Base-by-base conservation (phyloP, 805 yeast genomes). In the Kuraishia hungarica region DNA sequence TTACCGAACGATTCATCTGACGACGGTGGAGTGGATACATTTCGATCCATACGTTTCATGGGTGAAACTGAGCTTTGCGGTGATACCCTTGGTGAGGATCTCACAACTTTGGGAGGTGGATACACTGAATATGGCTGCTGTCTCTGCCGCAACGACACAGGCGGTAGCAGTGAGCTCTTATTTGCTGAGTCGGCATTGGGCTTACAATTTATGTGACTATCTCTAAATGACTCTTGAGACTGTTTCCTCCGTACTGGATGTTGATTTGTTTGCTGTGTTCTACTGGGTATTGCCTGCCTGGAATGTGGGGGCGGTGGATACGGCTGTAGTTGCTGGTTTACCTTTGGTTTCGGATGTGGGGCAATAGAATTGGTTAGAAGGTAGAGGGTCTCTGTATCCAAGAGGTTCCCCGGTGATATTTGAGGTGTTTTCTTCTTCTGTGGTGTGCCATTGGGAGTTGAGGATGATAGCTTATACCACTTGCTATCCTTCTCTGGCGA, bases 331-430 rank as follows among this genome's bases (percentile, higher is more conserved):
- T 15, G 43, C n/a, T 35, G 43, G 43, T 4, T 10, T 13, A 10
- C 43, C 43, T 35, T 35, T 15, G 19, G 53, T 26, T 15, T 21
- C 53, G 39, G 46, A 2, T n/a, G 52, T 20, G 43, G 21, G 39
- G 46, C 8, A 10, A 47, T 19, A 13, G 53, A 21, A 24, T 51
- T 51, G 19, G 48, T 51, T 24, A 51, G 48, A 13, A 51, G 48
- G 17, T 51, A 51, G n/a, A 51, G 28, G 2, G 53, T 51, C 29
- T 51, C 53, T 4, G 39, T 28, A 46, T 51, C 53, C 47, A 51
- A 19, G 28, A 51, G 53, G 21, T 46, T 46, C 13, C 29, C 29
- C 20, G 52, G 43, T 19, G 52, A 50, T n/a, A 28, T 19, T 11
- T 23, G 23, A 11, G 51, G 21, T 7, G 17, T 13, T 35, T 35